phyloP scores from a whole-genome alignment of 2,329 filamentous ascomycete species.

The Lachnellula cervina region DNA sequence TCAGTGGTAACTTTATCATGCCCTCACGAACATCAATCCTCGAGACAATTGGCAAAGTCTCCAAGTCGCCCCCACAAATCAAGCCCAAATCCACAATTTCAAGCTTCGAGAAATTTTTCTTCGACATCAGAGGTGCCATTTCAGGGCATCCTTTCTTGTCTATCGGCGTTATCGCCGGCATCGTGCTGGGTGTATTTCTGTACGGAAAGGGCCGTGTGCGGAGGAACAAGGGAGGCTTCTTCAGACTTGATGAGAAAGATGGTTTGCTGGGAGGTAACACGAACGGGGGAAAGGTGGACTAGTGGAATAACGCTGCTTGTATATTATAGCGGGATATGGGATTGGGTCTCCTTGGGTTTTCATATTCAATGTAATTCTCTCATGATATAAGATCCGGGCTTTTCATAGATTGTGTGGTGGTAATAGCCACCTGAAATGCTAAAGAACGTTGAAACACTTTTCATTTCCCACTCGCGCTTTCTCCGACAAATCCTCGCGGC shows the following conservation, averaged over 20 bases:
- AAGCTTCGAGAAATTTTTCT: slow-evolving; percentile 66
- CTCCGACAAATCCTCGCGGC: neutral
- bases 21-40: slow-evolving; percentile 58
- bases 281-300: slow-evolving; percentile 48
- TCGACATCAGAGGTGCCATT: slow-evolving; percentile 56
- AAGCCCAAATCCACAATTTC: slow-evolving; percentile 73
- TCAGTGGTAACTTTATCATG: slow-evolving; percentile 83
- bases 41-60: slow-evolving; percentile 43
- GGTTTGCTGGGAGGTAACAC: slow-evolving; percentile 54
- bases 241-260: slow-evolving; percentile 62
- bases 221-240: slow-evolving; percentile 51
- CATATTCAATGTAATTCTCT: slow-evolving; percentile 8
- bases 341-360: slow-evolving; percentile 10
- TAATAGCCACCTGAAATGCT: too few relatives aligned
- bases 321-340: slow-evolving; percentile 14
- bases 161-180: slow-evolving; percentile 51
- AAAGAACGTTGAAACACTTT: too few relatives aligned
- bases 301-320: slow-evolving; percentile 8
- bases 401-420: too few relatives aligned
- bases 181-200: slow-evolving; percentile 48
- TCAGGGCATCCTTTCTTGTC: slow-evolving; percentile 56
- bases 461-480: too few relatives aligned
- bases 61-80: slow-evolving; percentile 55
- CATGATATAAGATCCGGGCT: neutral
- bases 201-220: slow-evolving; percentile 53